Evolutionary conservation across 177 flowering plant species (phyloP), one percentile per base, ranked within the genome.

Genomic region (Telopea speciosissima): DNA sequence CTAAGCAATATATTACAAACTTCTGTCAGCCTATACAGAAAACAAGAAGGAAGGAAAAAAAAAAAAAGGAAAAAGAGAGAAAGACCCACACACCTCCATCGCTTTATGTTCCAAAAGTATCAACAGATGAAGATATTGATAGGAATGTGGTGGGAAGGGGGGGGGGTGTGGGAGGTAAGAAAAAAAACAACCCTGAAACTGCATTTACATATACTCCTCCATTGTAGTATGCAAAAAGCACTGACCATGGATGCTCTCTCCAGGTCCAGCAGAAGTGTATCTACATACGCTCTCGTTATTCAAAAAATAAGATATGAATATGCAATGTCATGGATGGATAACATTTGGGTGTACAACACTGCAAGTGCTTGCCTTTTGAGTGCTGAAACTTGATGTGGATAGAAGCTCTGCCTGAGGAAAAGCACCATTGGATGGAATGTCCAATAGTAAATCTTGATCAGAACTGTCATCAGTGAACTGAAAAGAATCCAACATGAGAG

Each of bases 331-430:
- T 63, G 82, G 89, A 52, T 75, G 79, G 75, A 65, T 36, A 62
- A 75, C 78, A 67, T 81, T 74, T 16, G 84, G 83, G 79, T 82
- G 74, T 49, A 69, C 70, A n/a, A 84, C 74, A 76, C 90, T 88
- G 70, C 90, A 85, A 76, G 85, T 81, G 80, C 88, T 89, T 44
- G 86, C 83, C 74, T 76, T 83, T 31, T 79, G 86, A 36, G 78
- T 69, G 28, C 79, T 78, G 67, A 78, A 83, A 75, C 85, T 81
- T 45, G 82, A 63, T 24, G 88, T 87, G 73, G 72, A 79, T 52
- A 94, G 87, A 59, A 92, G 96, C 80, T 94, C 97, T 65, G 99
- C 97, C 76, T 92, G 86, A 2, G 97, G 89, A 65, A 92, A 88
- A 42, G 88, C 85, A 60, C 87, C 75, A 66, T 87, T 85, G 67